Conservation (phyloP, 331 rosid genomes). For the Rosa hybrid region DNA sequence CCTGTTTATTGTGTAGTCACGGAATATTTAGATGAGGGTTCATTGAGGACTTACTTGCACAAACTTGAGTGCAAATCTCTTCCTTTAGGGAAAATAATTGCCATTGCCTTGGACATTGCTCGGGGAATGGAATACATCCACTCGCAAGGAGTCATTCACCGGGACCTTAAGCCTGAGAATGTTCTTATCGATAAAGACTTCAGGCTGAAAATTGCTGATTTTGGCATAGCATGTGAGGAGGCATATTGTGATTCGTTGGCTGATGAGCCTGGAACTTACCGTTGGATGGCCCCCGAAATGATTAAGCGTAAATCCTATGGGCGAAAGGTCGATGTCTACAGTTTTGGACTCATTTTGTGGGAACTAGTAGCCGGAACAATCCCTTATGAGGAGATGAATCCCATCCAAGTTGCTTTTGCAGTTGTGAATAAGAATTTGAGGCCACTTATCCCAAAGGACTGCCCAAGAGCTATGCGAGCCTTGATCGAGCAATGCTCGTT, state of each 20-base stretch:
- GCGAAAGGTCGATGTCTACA: constrained; percentile 84
- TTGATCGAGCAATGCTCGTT: constrained; percentile 93
- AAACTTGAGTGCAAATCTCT: constrained; percentile 61
- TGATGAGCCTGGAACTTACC: constrained; percentile 61
- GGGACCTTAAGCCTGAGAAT: constrained; percentile 94
- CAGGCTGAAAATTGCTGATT: constrained; percentile 84
- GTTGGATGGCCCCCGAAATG: constrained; percentile 99
- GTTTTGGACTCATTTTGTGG: constrained; percentile 92
- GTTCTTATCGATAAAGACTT: constrained; percentile 56
- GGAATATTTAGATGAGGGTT: constrained; percentile 77
- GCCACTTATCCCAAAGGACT: constrained; percentile 62
- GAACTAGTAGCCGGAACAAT: constrained; percentile 80
- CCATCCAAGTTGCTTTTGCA: constrained; percentile 93
- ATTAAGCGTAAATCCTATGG: constrained; percentile 76
- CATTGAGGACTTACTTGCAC: constrained; percentile 73
- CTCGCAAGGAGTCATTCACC: constrained; percentile 76
- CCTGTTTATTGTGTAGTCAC: constrained; percentile 75
- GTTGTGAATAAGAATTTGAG: constrained; percentile 80
- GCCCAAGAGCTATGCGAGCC: constrained; percentile 67
- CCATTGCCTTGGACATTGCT: constrained; percentile 77
- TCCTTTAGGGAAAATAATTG: constrained; percentile 49
- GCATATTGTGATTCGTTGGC: constrained; percentile 65
- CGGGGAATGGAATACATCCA: constrained; percentile 93
- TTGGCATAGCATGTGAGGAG: constrained; percentile 90
- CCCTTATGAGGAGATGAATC: constrained; percentile 84